These are phyloP conservation scores for Ambrosia artemisiifolia DNA, from an alignment of 129 eudicot genomes.

Conservation along the genomic window DNA sequence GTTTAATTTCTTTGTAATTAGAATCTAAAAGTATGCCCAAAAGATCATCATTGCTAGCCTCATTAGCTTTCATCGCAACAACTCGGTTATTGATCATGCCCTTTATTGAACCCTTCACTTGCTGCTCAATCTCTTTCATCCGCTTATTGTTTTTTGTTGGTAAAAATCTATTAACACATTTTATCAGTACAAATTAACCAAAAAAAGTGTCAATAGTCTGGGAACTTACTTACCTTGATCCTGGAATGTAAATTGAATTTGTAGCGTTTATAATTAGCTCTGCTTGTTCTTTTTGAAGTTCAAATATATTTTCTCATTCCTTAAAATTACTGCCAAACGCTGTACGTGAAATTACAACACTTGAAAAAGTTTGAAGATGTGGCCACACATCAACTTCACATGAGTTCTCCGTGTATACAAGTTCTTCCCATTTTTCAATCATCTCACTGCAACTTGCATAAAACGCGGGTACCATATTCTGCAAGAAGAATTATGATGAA, in stretches of 20 bases:
- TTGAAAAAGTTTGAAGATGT: constrained; percentile 18
- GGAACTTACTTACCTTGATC: constrained; percentile 20
- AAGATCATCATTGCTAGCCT: constrained; percentile 8
- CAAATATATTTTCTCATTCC: constrained; percentile 34
- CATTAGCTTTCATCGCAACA: constrained; percentile 17
- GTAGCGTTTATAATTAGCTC: constrained; percentile 13
- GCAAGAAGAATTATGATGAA: background rate
- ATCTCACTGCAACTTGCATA: constrained; percentile 27
- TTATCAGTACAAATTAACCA: background rate
- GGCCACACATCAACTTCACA: constrained; percentile 36
- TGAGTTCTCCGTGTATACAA: background rate
- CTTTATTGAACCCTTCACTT: constrained; percentile 20
- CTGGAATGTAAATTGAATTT: constrained; percentile 29
- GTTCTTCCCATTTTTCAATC: constrained; percentile 25
- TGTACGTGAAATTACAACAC: constrained; percentile 28
- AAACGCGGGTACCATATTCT: constrained; percentile 28
- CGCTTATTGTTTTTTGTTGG: constrained; percentile 23
- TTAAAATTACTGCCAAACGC: constrained; percentile 28
- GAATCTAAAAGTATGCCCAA: constrained; percentile 34
- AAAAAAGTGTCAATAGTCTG: background rate
- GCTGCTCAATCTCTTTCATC: constrained; percentile 23
- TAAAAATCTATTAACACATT: constrained; percentile 10
- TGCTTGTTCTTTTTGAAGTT: constrained; percentile 26
- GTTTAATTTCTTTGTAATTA: constrained; percentile 24
- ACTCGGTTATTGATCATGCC: constrained; percentile 21